Evolutionary conservation across 805 yeast species (phyloP), one percentile per base, ranked within the genome.

Genomic region (Suhomyces vadensis): DNA sequence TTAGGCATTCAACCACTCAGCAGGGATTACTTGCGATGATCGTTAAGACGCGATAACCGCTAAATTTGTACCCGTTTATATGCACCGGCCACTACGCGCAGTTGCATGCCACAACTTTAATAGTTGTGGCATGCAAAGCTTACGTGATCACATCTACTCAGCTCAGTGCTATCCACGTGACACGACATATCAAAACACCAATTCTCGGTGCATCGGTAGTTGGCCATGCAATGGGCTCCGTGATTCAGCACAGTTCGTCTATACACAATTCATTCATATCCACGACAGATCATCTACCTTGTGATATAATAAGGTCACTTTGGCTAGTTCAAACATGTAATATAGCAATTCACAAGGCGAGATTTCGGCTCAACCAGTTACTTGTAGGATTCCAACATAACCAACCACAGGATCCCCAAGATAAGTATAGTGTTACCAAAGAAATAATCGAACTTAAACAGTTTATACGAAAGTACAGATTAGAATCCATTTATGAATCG

Each of bases 231-330:
- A 33, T 38, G 41, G 27, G 31, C 20, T 26, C 41, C 24, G 41
- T 38, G 41, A n/a, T 38, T 7, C 14, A 17, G 16, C 22, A 33
- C 35, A 17, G 16, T 25, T 48, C 61, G 37, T 61, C 68, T 8
- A 53, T 67, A 19, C 58, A 61, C 43, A 69, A 64, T 49, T 58
- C 74, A 20, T 71, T 67, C 50, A 64, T 71, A 24, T 61, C 74
- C 17, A 69, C 74, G 4, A 57, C 71, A 7, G 77, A 71, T 46
- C 77, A 71, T 47, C 55, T 71, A 27, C 75, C 77, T 20, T 64
- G 74, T 43, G 77, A 71, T 44, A 55, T 71, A 3, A 60, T 71
- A 33, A 65, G 77, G 38, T 66, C 74, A 6, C 52, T 71, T 7
- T 71, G 77, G 77, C 52, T 70, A 13, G 60, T 71, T 3, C 77